Evolutionary conservation across 225 moss, liverwort and hornwort species (phyloP).

Genomic region (Polytrichum commune): DNA sequence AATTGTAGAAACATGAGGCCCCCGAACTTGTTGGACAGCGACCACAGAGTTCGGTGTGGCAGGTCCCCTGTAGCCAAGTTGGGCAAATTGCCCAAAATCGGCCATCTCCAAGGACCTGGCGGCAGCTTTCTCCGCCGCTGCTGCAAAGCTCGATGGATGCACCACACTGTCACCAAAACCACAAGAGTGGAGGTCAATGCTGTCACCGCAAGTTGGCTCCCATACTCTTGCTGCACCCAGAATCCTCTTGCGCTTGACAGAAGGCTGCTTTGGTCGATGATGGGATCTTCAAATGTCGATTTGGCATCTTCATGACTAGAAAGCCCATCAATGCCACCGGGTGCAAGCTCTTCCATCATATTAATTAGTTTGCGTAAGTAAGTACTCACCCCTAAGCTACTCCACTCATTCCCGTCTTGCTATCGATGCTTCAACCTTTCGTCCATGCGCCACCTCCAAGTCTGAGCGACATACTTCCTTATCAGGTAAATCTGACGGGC

Average conservation of each 20-base stretch:
- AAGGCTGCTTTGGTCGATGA: background rate
- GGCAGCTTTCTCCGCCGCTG: constrained; percentile 17
- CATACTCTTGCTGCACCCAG: background rate
- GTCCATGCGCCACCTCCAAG: too few relatives aligned
- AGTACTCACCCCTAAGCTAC: too few relatives aligned
- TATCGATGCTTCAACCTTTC: too few relatives aligned
- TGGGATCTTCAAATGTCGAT: too few relatives aligned
- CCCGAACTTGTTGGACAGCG: constrained; percentile 30
- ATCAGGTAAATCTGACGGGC: too few relatives aligned
- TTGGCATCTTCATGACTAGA: too few relatives aligned
- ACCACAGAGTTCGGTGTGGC: constrained; percentile 29
- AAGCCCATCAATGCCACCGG: too few relatives aligned
- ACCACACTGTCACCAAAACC: constrained; percentile 9
- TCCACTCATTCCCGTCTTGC: too few relatives aligned
- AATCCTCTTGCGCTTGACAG: background rate
- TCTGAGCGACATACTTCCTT: too few relatives aligned
- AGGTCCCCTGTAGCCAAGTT: constrained; percentile 18
- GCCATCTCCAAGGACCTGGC: constrained; percentile 36
- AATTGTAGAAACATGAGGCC: constrained; percentile 35
- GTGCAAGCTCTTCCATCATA: too few relatives aligned
- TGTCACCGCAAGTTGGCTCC: background rate
- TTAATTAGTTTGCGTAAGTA: too few relatives aligned
- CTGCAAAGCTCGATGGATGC: constrained; percentile 1
- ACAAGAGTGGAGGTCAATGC: background rate
- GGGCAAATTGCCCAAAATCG: constrained; percentile 30